phyloP scores from a whole-genome alignment of 78 protist genomes.

The Bodo saltans region DNA sequence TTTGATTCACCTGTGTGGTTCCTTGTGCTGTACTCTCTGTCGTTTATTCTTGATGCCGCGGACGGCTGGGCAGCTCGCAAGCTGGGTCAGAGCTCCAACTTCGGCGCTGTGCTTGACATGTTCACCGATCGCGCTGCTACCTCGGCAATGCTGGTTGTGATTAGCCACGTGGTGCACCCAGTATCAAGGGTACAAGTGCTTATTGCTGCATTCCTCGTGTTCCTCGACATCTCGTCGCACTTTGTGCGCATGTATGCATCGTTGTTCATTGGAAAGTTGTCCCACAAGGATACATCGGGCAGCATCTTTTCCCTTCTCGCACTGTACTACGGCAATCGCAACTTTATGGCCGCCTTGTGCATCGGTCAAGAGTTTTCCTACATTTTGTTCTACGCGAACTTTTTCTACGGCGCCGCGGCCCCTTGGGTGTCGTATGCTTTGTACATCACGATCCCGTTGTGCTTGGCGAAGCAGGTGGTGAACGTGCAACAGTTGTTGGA shows the following conservation, averaged over 20 bases:
- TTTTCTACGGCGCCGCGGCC: not conserved
- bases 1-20: constrained; percentile 30
- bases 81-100: constrained; percentile 61
- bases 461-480: not conserved
- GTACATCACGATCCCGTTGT: not conserved
- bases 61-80: constrained; percentile 75
- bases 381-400: constrained; percentile 11
- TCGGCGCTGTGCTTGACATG: constrained; percentile 84
- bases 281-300: constrained; percentile 38
- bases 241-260: constrained; percentile 55
- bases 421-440: not conserved
- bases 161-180: constrained; percentile 47
- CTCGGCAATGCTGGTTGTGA: constrained; percentile 48
- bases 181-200: not conserved
- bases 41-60: constrained; percentile 64
- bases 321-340: constrained; percentile 24
- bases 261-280: constrained; percentile 37
- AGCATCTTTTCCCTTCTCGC: constrained; percentile 1
- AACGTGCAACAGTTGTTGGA: not conserved
- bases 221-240: constrained; percentile 66
- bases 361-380: constrained; percentile 40
- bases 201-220: constrained; percentile 32
- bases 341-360: constrained; percentile 24
- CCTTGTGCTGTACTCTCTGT: constrained; percentile 48
- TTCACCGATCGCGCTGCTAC: constrained; percentile 76